Conservation (phyloP, 805 yeast genomes). For the Yamadazyma akitaensis region DNA sequence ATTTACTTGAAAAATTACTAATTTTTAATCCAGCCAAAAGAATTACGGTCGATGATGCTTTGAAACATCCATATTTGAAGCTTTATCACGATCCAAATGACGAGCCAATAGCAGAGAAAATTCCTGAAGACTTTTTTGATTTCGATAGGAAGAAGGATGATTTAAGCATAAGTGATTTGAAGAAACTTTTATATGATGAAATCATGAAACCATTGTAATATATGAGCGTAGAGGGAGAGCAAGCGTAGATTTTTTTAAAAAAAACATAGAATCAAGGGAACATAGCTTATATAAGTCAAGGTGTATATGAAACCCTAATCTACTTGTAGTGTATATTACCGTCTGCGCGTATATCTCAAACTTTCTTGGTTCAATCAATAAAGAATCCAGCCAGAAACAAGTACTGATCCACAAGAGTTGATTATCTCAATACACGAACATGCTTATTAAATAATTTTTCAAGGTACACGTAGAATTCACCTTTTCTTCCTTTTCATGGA, state of each 20-base stretch:
- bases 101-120: constrained; percentile 82
- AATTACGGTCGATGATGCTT: constrained; percentile 71
- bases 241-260: not conserved
- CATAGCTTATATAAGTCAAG: too few relatives aligned
- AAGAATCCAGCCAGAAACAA: too few relatives aligned
- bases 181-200: constrained; percentile 74
- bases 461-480: too few relatives aligned
- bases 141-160: constrained; percentile 84
- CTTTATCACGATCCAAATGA: constrained; percentile 94
- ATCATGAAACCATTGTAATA: constrained; percentile 55
- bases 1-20: constrained; percentile 61
- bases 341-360: too few relatives aligned
- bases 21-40: constrained; percentile 70
- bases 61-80: constrained; percentile 79
- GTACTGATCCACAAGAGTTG: too few relatives aligned
- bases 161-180: constrained; percentile 70
- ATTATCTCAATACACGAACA: too few relatives aligned
- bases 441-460: too few relatives aligned
- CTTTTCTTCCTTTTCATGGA: too few relatives aligned
- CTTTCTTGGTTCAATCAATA: too few relatives aligned
- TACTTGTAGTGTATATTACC: too few relatives aligned
- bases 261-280: too few relatives aligned
- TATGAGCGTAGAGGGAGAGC: not conserved
- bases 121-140: constrained; percentile 83
- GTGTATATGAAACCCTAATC: too few relatives aligned